These are phyloP conservation scores for Myxozyma udenii DNA, from an alignment of 805 yeast species.

Conservation along the genomic window DNA sequence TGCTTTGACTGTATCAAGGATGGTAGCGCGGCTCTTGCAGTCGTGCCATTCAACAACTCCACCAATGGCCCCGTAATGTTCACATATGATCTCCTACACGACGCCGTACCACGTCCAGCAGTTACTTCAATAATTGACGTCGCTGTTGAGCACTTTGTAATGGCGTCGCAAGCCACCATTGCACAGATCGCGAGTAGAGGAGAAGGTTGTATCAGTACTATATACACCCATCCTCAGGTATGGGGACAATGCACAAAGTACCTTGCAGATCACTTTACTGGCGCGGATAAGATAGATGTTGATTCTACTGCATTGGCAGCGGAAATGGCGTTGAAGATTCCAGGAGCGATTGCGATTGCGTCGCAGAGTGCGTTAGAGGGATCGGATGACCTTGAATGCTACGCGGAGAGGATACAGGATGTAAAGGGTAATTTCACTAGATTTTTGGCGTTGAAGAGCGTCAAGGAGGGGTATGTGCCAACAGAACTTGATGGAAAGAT, in stretches of 20 bases:
- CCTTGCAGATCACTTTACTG: slow-evolving; percentile 40
- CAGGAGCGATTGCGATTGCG: slow-evolving; percentile 65
- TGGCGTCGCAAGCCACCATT: slow-evolving; percentile 38
- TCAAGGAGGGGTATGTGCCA: slow-evolving; percentile 3
- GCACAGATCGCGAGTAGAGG: slow-evolving; percentile 3
- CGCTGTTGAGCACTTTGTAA: slow-evolving; percentile 72
- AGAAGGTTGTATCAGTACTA: slow-evolving; percentile 45
- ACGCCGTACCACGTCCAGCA: slow-evolving; percentile 48
- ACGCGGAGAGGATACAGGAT: slow-evolving; percentile 64
- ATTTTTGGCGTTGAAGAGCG: slow-evolving; percentile 51
- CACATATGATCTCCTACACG: slow-evolving; percentile 77
- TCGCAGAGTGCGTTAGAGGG: slow-evolving; percentile 63
- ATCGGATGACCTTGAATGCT: slow-evolving; percentile 52
- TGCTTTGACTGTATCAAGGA: slow-evolving; percentile 59
- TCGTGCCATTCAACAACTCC: slow-evolving; percentile 90
- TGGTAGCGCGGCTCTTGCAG: slow-evolving; percentile 59
- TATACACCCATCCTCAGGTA: slow-evolving; percentile 95
- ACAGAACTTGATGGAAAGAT: slow-evolving; percentile 11
- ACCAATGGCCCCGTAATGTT: slow-evolving; percentile 90
- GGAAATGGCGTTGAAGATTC: slow-evolving; percentile 49
- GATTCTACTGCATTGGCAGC: slow-evolving; percentile 87
- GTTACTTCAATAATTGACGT: slow-evolving; percentile 81
- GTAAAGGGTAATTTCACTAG: slow-evolving; percentile 75
- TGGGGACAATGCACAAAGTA: slow-evolving; percentile 87
- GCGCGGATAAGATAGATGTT: slow-evolving; percentile 57